Base-by-base conservation (phyloP, 2,329 filamentous ascomycete species). In the Lachnellula subtilissima region DNA sequence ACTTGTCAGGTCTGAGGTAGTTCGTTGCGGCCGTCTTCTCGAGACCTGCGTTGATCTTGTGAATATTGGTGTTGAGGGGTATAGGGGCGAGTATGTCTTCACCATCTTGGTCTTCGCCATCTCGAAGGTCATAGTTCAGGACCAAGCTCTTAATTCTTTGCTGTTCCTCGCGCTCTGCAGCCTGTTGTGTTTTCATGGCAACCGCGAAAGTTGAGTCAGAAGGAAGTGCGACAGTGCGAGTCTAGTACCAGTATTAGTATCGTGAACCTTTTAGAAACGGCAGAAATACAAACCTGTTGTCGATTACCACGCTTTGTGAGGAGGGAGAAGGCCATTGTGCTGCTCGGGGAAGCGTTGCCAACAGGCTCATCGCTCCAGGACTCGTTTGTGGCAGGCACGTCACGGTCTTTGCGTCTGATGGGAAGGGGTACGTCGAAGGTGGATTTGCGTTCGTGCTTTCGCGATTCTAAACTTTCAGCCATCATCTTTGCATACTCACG, bases 81-180 rank as follows among this genome's bases (percentile, higher is more conserved):
- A 74, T 75, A 70, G 78, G 72, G 69, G 66, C 64, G 65, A 71
- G 66, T 70, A 69, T 64, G 65, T 65, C 73, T 70, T 84, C 81
- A 95, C 91, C 87, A 77, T 94, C 89, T 67, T 79, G 75, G 62
- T 91, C 86, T 69, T 95, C 89, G 64, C 78, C 86, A 67, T 95
- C 91, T 51, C 90, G 86, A 69, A 96, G 84, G 74, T 99, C 94
- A 70, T 97, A 96, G 73, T 97, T 97, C 65, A 99, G 78, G 53
- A 99, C 94, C 47, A 99, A 80, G 68, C 91, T 96, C 77, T 99
- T 99, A 83, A 99, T 99, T 60, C 94, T 89, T 72, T 97, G 91
- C 72, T 99, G 93, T 72, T 99, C 95, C 70, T 96, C 94, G 52
- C 88, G 87, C 71, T 97, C 93, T 2, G 91, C 93, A 73, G 95